phyloP scores from a whole-genome alignment of 257 asterid genomes.

The Petunia axillaris region DNA sequence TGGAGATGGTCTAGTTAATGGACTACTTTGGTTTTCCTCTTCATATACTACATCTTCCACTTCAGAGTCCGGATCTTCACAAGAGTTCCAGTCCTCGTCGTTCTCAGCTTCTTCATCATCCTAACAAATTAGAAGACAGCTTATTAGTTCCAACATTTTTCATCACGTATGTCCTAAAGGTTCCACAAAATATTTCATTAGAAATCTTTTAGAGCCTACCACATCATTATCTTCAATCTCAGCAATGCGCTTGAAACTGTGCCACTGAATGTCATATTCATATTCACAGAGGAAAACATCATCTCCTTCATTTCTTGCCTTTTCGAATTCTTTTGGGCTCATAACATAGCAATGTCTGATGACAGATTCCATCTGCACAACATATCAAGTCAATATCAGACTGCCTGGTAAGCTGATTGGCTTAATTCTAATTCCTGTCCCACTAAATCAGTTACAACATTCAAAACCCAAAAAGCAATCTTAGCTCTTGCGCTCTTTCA shows the following conservation, averaged over 20 bases:
- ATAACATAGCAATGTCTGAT: conserved; percentile 80
- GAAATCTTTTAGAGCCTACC: conserved; percentile 40
- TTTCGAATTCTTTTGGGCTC: conserved; percentile 66
- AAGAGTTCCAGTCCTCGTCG: conserved; percentile 70
- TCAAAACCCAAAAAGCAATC: neutral
- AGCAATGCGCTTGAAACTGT: conserved; percentile 82
- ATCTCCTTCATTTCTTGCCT: conserved; percentile 78
- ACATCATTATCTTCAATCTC: conserved; percentile 58
- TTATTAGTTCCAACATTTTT: conserved; percentile 33
- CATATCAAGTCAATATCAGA: neutral
- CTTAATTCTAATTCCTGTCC: neutral
- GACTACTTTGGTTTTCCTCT: conserved; percentile 45
- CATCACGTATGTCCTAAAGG: conserved; percentile 18
- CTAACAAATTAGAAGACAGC: conserved; percentile 40
- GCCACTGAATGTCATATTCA: conserved; percentile 78
- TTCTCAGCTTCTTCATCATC: conserved; percentile 59
- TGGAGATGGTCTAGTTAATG: conserved; percentile 42
- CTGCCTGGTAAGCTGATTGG: neutral
- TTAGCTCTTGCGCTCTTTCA: neutral
- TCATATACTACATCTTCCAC: conserved; percentile 62
- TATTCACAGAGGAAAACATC: conserved; percentile 91
- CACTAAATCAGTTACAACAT: neutral
- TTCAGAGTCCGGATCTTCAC: conserved; percentile 52
- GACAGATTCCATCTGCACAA: conserved; percentile 72
- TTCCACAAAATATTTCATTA: neutral